Evolutionary conservation across 306 rosid genomes (phyloP).

Genomic region (Dalbergia cultrata): DNA sequence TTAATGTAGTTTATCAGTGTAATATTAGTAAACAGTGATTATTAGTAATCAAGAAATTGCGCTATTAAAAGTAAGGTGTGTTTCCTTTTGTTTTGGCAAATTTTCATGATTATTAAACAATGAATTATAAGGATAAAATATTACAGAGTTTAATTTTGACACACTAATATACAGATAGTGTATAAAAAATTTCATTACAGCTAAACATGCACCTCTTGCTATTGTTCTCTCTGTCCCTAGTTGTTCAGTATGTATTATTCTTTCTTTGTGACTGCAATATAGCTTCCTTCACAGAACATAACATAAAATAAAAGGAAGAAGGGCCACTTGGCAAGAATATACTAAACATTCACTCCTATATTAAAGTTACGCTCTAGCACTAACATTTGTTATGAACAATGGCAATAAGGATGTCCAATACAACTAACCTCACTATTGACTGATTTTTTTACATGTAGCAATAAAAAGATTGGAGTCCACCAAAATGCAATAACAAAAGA

Average conservation of each 20-base stretch:
- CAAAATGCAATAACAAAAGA: not conserved
- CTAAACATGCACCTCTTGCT: too few relatives aligned
- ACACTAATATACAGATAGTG: too few relatives aligned
- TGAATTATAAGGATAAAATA: too few relatives aligned
- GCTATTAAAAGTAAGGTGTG: too few relatives aligned
- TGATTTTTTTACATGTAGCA: slow-evolving; percentile 10
- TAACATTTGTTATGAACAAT: not conserved
- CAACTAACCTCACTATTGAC: not conserved
- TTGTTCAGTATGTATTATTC: too few relatives aligned
- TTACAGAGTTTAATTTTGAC: too few relatives aligned
- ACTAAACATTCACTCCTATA: not conserved
- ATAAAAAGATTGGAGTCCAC: not conserved
- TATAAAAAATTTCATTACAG: too few relatives aligned
- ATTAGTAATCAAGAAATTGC: slow-evolving; percentile 14
- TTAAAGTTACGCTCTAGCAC: not conserved
- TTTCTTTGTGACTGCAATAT: not conserved
- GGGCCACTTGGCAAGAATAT: not conserved
- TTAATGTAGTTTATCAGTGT: slow-evolving; percentile 45
- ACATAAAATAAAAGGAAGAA: not conserved
- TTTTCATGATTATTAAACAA: too few relatives aligned
- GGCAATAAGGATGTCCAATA: slow-evolving; percentile 9
- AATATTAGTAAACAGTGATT: slow-evolving; percentile 52
- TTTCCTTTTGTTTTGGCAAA: too few relatives aligned
- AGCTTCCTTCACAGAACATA: not conserved
- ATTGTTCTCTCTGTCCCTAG: too few relatives aligned